Conservation (phyloP, 345 rosid species). For the Boechera divaricarpa region DNA sequence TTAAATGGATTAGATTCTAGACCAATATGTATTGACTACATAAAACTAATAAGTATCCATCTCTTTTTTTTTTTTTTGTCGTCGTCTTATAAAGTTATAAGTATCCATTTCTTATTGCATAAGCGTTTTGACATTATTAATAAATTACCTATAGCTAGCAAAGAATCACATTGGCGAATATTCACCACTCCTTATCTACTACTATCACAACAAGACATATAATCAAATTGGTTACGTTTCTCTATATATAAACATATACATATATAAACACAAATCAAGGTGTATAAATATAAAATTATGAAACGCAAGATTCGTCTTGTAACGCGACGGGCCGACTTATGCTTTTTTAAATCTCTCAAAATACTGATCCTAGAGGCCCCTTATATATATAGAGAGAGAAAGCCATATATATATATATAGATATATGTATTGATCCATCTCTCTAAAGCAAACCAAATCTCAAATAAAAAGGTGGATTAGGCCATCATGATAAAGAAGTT, state of each 20-base stretch:
- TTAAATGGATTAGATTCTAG: slow-evolving; percentile 18
- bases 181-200: slow-evolving; percentile 46
- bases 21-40: slow-evolving; percentile 13
- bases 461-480: slow-evolving; percentile 14
- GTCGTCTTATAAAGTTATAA: background rate
- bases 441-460: slow-evolving; percentile 26
- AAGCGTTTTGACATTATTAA: background rate
- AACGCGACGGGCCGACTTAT: slow-evolving; percentile 91
- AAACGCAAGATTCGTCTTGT: slow-evolving; percentile 59
- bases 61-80: background rate
- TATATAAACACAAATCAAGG: slow-evolving; percentile 18
- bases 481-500: slow-evolving; percentile 37
- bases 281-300: slow-evolving; percentile 14
- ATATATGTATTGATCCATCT: slow-evolving; percentile 20
- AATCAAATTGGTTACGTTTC: slow-evolving; percentile 38
- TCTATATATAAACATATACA: background rate
- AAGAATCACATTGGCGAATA: slow-evolving; percentile 41
- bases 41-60: slow-evolving; percentile 7
- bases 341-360: slow-evolving; percentile 9
- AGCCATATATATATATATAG: background rate
- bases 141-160: background rate
- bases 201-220: slow-evolving; percentile 29
- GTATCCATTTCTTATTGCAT: background rate
- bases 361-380: slow-evolving; percentile 36
- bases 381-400: background rate